These are phyloP conservation scores for Bertia moriformis DNA, from an alignment of 2,329 filamentous ascomycete genomes.

Conservation along the genomic window DNA sequence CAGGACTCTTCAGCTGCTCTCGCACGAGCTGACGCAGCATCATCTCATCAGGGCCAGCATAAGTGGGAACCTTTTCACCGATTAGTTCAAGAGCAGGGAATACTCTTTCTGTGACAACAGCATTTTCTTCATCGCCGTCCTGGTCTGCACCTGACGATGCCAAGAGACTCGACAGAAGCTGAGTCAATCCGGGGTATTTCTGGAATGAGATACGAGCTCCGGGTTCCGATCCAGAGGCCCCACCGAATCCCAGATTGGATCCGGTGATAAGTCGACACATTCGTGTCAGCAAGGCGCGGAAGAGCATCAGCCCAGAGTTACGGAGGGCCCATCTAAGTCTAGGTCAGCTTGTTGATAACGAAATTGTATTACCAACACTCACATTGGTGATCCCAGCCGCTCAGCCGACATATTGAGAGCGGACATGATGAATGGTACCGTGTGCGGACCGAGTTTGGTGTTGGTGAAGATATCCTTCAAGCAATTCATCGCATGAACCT, in stretches of 20 bases:
- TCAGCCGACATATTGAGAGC: background rate
- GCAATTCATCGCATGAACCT: constrained; percentile 1
- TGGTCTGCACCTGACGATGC: constrained; percentile 4
- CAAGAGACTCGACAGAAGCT: constrained; percentile 19
- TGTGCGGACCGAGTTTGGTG: background rate
- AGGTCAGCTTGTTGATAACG: background rate
- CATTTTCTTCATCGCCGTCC: constrained; percentile 12
- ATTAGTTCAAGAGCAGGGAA: constrained; percentile 29
- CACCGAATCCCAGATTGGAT: background rate
- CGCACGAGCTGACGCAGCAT: constrained; percentile 15
- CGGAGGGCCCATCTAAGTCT: background rate
- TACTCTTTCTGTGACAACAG: constrained; percentile 22
- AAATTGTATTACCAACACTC: background rate
- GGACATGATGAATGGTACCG: background rate
- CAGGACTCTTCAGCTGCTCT: constrained; percentile 21
- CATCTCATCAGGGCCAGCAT: constrained; percentile 14
- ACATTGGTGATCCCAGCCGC: background rate
- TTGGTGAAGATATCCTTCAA: constrained; percentile 1
- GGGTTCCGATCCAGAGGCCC: constrained; percentile 11
- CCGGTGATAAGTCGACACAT: background rate
- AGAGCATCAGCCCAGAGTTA: constrained; percentile 1
- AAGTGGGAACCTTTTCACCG: constrained; percentile 21
- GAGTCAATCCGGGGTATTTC: constrained; percentile 20
- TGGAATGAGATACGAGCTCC: constrained; percentile 20
- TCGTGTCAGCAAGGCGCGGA: background rate